Evolutionary conservation across 2,329 filamentous ascomycete genomes (phyloP).

Genomic region (Drechmeria coniospora): DNA sequence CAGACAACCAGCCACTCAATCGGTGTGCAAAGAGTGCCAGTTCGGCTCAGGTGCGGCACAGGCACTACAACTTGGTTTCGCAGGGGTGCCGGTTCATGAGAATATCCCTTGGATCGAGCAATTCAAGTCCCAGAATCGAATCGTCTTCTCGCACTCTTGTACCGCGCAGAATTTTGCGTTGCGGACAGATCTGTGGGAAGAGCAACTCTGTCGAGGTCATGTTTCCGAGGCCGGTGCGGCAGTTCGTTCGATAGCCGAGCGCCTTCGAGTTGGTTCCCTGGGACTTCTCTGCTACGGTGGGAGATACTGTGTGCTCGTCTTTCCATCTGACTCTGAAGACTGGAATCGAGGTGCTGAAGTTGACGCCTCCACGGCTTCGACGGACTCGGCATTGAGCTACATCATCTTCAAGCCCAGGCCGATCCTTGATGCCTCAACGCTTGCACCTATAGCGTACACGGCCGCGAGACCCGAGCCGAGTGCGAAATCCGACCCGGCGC

Average conservation of each 20-base stretch:
- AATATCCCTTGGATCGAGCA: conserved; percentile 10
- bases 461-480: not conserved
- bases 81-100: conserved; percentile 5
- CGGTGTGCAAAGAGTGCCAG: conserved; percentile 4
- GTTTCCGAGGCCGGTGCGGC: conserved; percentile 5
- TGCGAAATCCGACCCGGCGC: conserved; percentile 1
- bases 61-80: conserved; percentile 5
- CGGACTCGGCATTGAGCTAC: conserved; percentile 16
- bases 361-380: conserved; percentile 1
- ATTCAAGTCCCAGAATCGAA: conserved; percentile 9
- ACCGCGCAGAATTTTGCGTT: conserved; percentile 15
- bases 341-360: conserved; percentile 13
- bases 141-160: conserved; percentile 21
- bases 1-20: not conserved
- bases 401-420: conserved; percentile 19
- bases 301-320: conserved; percentile 23
- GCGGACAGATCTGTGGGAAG: conserved; percentile 5
- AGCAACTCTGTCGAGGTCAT: conserved; percentile 9
- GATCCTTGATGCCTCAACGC: conserved; percentile 7
- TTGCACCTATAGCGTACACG: conserved; percentile 10
- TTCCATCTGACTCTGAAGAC: conserved; percentile 19
- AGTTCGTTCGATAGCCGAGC: conserved; percentile 15
- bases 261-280: conserved; percentile 19
- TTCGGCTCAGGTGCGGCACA: conserved; percentile 4
- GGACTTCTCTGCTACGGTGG: conserved; percentile 18